Evolutionary conservation across 306 rosid genomes (phyloP), one percentile per base, ranked within the genome.

Genomic region (Delonix regia): DNA sequence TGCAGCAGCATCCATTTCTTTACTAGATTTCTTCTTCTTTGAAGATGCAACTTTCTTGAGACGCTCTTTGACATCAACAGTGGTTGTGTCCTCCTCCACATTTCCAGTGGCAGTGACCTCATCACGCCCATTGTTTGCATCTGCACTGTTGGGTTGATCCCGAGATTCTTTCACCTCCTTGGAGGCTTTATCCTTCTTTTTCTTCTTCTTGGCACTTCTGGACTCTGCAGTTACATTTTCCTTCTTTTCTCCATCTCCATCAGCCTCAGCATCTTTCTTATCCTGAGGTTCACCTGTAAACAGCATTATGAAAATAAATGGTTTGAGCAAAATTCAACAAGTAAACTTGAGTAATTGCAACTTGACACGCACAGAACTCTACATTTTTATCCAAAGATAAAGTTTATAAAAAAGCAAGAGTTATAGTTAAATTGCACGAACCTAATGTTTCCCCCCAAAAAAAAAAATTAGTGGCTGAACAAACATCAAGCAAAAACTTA

Each of bases 11-110:
- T 91, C 99, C 93, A 93, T 81, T 85, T 93, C 96, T 81, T 91
- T 96, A 67, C 81, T 86, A 14, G 94, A 90, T 84, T 96, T 96
- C 88, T 96, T 95, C 90, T 93, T 96, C 91, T 88, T 93, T 36
- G 60, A 16, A 1, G 90, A 80, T 42, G 87, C 93, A 84, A 93
- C 82, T 82, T 90, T 96, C 91, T 90, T 91, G 44, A 96, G 87
- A 12, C 96, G 88, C 93, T 88, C 98, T 79, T 96, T 96, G 48
- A 96, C 86, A 73, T 89, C 98, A 34, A 90, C 78, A 7, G 87
- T 69, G 16, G 97, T 78, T 44, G 85, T 14, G 60, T 90, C 94
- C 83, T 89, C 97, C 64, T 94, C 92, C 1, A 48, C 53, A 22
- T 86, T 83, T 53, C 86, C 91, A 1, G 86, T 14, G 15, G 80